Percentiles rank a stretch among this genome's conserved stretches.
Conservation (phyloP, 192 early-diverging fungal genomes). For the Coemansia sp. region DNA sequence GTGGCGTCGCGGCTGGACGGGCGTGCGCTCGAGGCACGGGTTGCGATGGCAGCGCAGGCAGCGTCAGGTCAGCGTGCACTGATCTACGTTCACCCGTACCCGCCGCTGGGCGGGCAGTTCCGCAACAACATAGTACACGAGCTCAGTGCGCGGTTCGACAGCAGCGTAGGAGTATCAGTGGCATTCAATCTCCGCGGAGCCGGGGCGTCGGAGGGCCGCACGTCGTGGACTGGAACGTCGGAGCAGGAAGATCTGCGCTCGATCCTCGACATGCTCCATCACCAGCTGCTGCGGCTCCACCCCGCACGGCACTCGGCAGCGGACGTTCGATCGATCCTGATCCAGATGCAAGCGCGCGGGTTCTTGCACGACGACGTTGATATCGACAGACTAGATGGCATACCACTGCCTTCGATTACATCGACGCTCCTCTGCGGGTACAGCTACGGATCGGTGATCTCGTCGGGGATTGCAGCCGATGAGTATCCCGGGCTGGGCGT, state of each 20-base stretch:
- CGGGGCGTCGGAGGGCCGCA: slow-evolving; percentile 49
- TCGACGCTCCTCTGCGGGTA: slow-evolving; percentile 46
- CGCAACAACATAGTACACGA: slow-evolving; percentile 50
- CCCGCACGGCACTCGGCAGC: slow-evolving; percentile 22
- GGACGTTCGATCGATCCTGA: slow-evolving; percentile 20
- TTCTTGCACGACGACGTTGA: slow-evolving; percentile 13
- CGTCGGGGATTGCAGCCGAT: slow-evolving; percentile 22
- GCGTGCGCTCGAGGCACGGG: slow-evolving; percentile 38
- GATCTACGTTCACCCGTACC: slow-evolving; percentile 46
- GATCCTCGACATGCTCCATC: slow-evolving; percentile 32
- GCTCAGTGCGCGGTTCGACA: slow-evolving; percentile 21
- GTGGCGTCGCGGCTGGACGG: slow-evolving; percentile 51
- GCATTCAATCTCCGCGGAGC: slow-evolving; percentile 53
- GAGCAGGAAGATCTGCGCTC: slow-evolving; percentile 53
- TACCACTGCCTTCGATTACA: slow-evolving; percentile 40
- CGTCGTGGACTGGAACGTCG: slow-evolving; percentile 49
- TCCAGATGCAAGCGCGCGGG: slow-evolving; percentile 46
- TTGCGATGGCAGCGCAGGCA: slow-evolving; percentile 14
- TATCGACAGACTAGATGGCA: slow-evolving; percentile 12
- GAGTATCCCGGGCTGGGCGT: slow-evolving; percentile 41
- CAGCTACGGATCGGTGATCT: slow-evolving; percentile 52
- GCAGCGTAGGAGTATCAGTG: slow-evolving; percentile 26
- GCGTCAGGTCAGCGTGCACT: slow-evolving; percentile 16
- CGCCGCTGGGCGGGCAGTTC: slow-evolving; percentile 51
- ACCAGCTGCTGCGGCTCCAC: slow-evolving; percentile 34